These are phyloP conservation scores for Penicillium crustosum DNA, from an alignment of 2,329 filamentous ascomycete genomes.

Conservation along the genomic window DNA sequence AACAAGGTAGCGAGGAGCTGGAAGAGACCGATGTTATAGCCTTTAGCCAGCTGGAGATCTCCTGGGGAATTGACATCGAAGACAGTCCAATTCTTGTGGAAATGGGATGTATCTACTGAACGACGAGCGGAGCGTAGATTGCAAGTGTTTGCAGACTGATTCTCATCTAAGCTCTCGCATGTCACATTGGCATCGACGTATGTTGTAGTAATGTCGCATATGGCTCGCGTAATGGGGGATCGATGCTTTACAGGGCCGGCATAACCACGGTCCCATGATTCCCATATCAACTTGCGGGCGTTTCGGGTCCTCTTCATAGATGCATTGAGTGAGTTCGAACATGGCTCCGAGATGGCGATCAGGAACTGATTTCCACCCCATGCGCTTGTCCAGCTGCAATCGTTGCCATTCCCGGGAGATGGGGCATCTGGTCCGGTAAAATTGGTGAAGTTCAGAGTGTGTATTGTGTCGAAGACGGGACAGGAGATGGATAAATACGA, in stretches of 20 bases:
- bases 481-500: not conserved
- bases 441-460: not conserved
- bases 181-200: not conserved
- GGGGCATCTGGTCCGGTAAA: not conserved
- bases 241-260: not conserved
- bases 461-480: not conserved
- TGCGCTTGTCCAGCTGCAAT: not conserved
- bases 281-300: slow-evolving; percentile 1
- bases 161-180: not conserved
- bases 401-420: not conserved
- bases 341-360: not conserved
- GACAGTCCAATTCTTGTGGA: not conserved
- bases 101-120: not conserved
- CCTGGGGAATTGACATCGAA: not conserved
- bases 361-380: not conserved
- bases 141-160: not conserved
- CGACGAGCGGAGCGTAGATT: not conserved
- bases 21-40: not conserved
- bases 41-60: not conserved
- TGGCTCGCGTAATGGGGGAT: not conserved
- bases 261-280: not conserved
- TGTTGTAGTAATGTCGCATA: not conserved
- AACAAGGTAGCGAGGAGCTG: not conserved
- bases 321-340: not conserved
- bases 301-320: not conserved